A percentile compares a stretch with the other conserved stretches of the same genome.
Conservation (phyloP, 1,284 basidiomycete species). For the Agroathelia rolfsii region DNA sequence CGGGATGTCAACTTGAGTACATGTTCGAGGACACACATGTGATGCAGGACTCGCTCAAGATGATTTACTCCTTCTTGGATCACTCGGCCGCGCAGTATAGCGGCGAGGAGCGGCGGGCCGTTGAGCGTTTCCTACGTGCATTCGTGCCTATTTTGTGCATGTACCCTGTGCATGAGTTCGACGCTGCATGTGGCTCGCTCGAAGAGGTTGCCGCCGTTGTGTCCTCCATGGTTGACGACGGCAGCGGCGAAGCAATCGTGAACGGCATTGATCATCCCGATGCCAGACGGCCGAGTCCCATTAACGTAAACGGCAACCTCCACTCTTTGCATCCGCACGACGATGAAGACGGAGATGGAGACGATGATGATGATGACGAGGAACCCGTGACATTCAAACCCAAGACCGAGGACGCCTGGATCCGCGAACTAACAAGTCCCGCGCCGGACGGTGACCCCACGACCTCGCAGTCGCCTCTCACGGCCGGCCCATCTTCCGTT, state of each 20-base stretch:
- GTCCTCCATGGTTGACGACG: too few relatives aligned
- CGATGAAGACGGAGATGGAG: conserved; percentile 33
- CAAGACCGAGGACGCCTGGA: conserved; percentile 45
- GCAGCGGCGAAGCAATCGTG: too few relatives aligned
- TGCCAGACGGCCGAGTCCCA: too few relatives aligned
- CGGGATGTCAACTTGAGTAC: conserved; percentile 72
- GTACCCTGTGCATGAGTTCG: conserved; percentile 70
- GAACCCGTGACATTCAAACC: conserved; percentile 18
- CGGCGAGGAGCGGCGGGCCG: conserved; percentile 66
- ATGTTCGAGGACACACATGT: conserved; percentile 73
- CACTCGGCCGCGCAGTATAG: conserved; percentile 72
- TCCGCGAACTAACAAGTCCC: conserved; percentile 29
- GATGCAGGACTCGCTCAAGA: conserved; percentile 81
- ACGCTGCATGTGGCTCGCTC: conserved; percentile 56
- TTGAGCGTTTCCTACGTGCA: conserved; percentile 79
- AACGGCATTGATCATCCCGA: too few relatives aligned
- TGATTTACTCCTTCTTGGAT: conserved; percentile 87
- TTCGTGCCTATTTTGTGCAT: conserved; percentile 83
- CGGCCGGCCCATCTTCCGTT: conserved; percentile 14
- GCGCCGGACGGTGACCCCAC: conserved; percentile 14
- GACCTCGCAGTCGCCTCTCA: conserved; percentile 24
- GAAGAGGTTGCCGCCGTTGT: too few relatives aligned
- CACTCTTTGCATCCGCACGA: too few relatives aligned
- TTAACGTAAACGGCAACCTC: too few relatives aligned
- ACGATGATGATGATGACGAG: conserved; percentile 34